Evolutionary conservation across 2,329 filamentous ascomycete species (phyloP).

Genomic region (Didymella pomorum): DNA sequence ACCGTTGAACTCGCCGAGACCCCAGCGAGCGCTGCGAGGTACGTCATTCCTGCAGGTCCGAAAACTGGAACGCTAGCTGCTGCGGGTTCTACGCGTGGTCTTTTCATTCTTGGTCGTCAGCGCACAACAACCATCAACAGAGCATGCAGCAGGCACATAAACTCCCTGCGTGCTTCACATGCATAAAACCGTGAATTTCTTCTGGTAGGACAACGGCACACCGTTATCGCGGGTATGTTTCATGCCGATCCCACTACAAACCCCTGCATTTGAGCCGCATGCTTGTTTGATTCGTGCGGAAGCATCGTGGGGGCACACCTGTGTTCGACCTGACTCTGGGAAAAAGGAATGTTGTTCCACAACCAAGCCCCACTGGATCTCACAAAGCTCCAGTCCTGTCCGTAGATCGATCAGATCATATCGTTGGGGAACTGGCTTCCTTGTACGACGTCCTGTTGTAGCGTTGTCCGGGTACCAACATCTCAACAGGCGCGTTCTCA

Average conservation of each 20-base stretch:
- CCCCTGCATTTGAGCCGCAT: constrained; percentile 19
- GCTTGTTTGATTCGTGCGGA: constrained; percentile 14
- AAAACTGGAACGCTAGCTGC: constrained; percentile 5
- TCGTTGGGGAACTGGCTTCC: background rate
- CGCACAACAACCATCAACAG: background rate
- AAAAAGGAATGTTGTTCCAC: constrained; percentile 11
- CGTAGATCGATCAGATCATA: constrained; percentile 7
- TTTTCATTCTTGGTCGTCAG: background rate
- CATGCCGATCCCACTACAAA: constrained; percentile 17
- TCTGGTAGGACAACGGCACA: constrained; percentile 6
- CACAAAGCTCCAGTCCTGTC: constrained; percentile 7
- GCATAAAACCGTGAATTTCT: constrained; percentile 1
- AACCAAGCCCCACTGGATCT: constrained; percentile 12
- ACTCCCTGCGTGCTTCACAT: background rate
- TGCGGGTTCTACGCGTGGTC: background rate
- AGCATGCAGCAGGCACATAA: background rate
- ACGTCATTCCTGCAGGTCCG: constrained; percentile 15
- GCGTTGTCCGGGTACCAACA: background rate
- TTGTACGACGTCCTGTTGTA: constrained; percentile 7
- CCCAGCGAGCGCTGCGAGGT: background rate
- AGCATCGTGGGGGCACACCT: constrained; percentile 5
- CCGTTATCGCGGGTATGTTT: constrained; percentile 15
- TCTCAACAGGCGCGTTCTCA: constrained; percentile 4
- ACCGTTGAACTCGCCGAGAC: constrained; percentile 14
- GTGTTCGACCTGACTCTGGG: constrained; percentile 7